phyloP scores from a whole-genome alignment of 1,284 basidiomycete genomes.

The Ceratobasidium sp. region DNA sequence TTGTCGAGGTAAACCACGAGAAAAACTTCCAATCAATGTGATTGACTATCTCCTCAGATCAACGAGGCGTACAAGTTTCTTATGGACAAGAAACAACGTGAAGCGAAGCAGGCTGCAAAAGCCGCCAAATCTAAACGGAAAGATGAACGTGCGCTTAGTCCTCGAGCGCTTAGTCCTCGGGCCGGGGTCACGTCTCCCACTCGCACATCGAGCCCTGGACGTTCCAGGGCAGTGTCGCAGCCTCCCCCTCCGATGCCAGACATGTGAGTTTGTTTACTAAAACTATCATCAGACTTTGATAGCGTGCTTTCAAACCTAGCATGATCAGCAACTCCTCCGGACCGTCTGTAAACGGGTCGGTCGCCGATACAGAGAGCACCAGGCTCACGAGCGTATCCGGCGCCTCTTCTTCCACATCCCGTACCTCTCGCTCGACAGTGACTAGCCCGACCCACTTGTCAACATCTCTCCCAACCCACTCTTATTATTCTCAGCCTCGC shows the following conservation, averaged over 20 bases:
- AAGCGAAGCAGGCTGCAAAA: constrained; percentile 30
- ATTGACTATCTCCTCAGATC: constrained; percentile 5
- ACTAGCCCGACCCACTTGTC: constrained; percentile 11
- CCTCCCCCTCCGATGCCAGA: background rate
- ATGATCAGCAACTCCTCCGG: background rate
- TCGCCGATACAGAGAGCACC: background rate
- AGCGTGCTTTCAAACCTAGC: constrained; percentile 7
- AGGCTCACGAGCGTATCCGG: background rate
- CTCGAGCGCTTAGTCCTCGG: background rate
- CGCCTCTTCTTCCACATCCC: background rate
- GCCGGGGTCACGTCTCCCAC: background rate
- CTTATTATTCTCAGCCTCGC: background rate
- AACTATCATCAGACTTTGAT: background rate
- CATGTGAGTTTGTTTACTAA: constrained; percentile 1
- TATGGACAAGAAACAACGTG: constrained; percentile 32
- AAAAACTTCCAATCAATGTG: background rate
- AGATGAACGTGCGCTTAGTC: constrained; percentile 19
- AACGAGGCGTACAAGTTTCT: constrained; percentile 31
- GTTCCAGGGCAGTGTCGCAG: constrained; percentile 4
- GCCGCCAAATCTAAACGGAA: constrained; percentile 18
- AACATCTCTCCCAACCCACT: background rate
- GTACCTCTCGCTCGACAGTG: constrained; percentile 4
- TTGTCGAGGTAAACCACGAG: constrained; percentile 11
- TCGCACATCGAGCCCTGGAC: constrained; percentile 7
- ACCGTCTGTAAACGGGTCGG: background rate